These are phyloP conservation scores for Aspergillus aculeatinus DNA, from an alignment of 2,329 filamentous ascomycete genomes.

Conservation along the genomic window DNA sequence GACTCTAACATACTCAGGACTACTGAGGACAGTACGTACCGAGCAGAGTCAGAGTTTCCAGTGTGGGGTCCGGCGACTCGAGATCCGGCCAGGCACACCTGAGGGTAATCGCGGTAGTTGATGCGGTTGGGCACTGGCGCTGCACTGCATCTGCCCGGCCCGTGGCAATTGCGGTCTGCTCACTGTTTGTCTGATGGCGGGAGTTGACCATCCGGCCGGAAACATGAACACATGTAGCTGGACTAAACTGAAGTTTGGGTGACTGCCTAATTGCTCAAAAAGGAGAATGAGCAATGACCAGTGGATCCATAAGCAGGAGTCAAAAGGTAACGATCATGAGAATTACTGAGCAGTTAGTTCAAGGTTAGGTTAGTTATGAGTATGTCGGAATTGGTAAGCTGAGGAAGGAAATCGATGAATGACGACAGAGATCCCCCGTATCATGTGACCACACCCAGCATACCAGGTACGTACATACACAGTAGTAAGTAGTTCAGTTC, in stretches of 20 bases:
- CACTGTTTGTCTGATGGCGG: conserved; percentile 15
- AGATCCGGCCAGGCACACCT: conserved; percentile 4
- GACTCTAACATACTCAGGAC: too few species aligned
- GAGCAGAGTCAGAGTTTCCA: background rate
- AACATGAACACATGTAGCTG: too few species aligned
- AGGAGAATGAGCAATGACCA: background rate
- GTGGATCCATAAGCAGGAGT: background rate
- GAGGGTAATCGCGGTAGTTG: conserved; percentile 8
- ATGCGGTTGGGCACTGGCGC: conserved; percentile 3
- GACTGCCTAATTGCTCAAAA: background rate
- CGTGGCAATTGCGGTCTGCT: conserved; percentile 6
- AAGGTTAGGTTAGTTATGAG: too few species aligned
- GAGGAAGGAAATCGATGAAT: background rate
- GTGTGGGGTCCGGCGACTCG: conserved; percentile 1
- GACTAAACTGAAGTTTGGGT: background rate
- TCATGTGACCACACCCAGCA: background rate
- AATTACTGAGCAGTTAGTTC: too few species aligned
- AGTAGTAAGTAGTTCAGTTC: background rate
- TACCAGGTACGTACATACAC: too few species aligned
- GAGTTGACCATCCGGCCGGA: conserved; percentile 6
- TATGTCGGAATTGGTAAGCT: background rate
- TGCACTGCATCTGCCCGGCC: conserved; percentile 3
- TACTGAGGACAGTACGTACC: too few species aligned
- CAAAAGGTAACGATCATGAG: too few species aligned
- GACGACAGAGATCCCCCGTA: background rate